Conservation (phyloP, 1,139 yeast genomes). For the Kazachstania sp. region DNA sequence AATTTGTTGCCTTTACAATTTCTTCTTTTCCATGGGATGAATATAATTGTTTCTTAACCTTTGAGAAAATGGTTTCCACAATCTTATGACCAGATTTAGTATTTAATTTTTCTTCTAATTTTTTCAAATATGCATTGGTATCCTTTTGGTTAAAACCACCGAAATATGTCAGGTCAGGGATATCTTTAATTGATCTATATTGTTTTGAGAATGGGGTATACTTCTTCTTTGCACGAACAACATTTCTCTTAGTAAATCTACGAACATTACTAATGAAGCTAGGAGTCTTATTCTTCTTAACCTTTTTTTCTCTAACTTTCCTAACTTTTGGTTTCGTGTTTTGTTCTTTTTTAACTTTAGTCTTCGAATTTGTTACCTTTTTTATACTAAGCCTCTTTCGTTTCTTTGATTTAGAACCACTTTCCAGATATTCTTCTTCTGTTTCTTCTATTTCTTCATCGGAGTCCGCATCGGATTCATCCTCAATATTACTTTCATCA, state of each 20-base stretch:
- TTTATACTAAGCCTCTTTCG: constrained; percentile 6
- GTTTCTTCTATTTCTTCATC: constrained; percentile 4
- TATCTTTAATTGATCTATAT: constrained; percentile 23
- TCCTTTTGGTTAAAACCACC: constrained; percentile 23
- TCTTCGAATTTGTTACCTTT: neutral
- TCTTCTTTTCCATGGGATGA: constrained; percentile 30
- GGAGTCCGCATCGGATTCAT: neutral
- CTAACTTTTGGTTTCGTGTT: neutral
- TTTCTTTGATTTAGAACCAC: neutral
- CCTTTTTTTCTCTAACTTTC: neutral
- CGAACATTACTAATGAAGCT: constrained; percentile 9
- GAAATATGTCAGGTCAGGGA: constrained; percentile 26
- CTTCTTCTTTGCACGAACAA: constrained; percentile 29
- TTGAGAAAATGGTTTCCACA: constrained; percentile 31
- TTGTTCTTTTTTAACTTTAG: neutral
- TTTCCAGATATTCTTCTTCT: constrained; percentile 4
- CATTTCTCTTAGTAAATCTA: constrained; percentile 29
- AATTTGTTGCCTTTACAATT: constrained; percentile 23
- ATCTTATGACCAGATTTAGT: constrained; percentile 23
- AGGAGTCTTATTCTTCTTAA: neutral
- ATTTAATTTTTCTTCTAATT: constrained; percentile 23
- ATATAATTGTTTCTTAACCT: constrained; percentile 28
- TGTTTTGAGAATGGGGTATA: constrained; percentile 31
- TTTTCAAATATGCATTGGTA: constrained; percentile 20
- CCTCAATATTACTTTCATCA: neutral